Evolutionary conservation across 768 basidiomycete genomes (phyloP), one percentile per base, ranked within the genome.

Genomic region (Mycena rebaudengoi): DNA sequence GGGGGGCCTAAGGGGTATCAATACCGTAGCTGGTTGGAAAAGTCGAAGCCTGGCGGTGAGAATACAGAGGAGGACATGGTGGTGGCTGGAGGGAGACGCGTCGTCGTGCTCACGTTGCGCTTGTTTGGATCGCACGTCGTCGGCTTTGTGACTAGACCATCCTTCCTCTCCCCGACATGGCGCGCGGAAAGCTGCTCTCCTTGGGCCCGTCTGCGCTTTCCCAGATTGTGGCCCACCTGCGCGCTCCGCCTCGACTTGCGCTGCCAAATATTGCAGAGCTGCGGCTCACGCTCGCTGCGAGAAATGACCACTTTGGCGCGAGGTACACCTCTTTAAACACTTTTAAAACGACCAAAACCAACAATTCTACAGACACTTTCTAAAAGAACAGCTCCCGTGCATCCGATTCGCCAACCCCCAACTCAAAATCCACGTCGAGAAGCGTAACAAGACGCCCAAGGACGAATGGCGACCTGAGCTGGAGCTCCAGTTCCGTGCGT

Each of bases 331-430:
- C n/a, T n/a, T n/a, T n/a, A n/a, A n/a, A n/a, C n/a, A n/a, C n/a
- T n/a, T n/a, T n/a, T n/a, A n/a, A n/a, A n/a, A n/a, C n/a, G n/a
- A n/a, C n/a, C n/a, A n/a, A n/a, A n/a, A n/a, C n/a, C 16, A 48
- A 13, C 33, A 23, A 32, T 25, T 62, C 28, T 25, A 48, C 60
- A 92, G 93, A 44, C 88, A 92, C 79, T 94, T 95, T 66, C 83
- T 91, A 37, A 91, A 91, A 71, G 88, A 94, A 37, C 83, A 91
- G n/a, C 77, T 95, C 0, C 91, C 91, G 1, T 82, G 91, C 29
- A 91, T 95, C 80, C 89, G 86, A 12, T 93, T 86, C 74, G 89
- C 86, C 1, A 94, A 95, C 69, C 92, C 92, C 0, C 73, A 80
- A 8, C 69, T 94, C 25, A 79, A 84, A 29, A 88, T 95, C 33